Evolutionary conservation across 352 stramenopile genomes (phyloP).

Genomic region (Thraustotheca clavata): DNA sequence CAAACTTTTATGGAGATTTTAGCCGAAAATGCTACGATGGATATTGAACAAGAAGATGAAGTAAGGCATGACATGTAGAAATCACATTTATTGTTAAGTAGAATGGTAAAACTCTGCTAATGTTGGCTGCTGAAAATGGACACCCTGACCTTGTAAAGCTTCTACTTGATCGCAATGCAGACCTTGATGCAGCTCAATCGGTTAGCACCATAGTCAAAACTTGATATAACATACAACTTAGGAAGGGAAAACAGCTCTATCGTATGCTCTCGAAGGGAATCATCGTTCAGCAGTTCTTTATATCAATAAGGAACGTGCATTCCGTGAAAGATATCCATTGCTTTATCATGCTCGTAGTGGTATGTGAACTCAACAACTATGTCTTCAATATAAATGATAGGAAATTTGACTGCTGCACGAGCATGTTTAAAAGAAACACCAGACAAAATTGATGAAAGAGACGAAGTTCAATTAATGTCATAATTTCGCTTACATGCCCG

Average conservation of each 20-base stretch:
- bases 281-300: not conserved
- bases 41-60: constrained; percentile 14
- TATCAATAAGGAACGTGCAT: constrained; percentile 8
- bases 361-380: not conserved
- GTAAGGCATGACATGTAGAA: not conserved
- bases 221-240: not conserved
- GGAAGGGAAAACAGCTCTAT: constrained; percentile 12
- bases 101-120: constrained; percentile 15
- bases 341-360: constrained; percentile 16
- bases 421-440: not conserved
- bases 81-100: not conserved
- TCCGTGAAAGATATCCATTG: constrained; percentile 15
- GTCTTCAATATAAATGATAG: not conserved
- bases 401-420: constrained; percentile 1
- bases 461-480: not conserved
- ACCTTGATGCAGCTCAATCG: not conserved
- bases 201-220: not conserved
- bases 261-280: not conserved
- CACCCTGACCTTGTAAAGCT: constrained; percentile 19
- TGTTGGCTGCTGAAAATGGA: not conserved
- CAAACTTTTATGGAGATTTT: not conserved
- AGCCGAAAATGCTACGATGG: constrained; percentile 1
- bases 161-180: constrained; percentile 13
- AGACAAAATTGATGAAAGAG: constrained; percentile 5
- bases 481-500: not conserved